phyloP scores from a whole-genome alignment of 2,329 filamentous ascomycete species.

The Alternaria consortialis region DNA sequence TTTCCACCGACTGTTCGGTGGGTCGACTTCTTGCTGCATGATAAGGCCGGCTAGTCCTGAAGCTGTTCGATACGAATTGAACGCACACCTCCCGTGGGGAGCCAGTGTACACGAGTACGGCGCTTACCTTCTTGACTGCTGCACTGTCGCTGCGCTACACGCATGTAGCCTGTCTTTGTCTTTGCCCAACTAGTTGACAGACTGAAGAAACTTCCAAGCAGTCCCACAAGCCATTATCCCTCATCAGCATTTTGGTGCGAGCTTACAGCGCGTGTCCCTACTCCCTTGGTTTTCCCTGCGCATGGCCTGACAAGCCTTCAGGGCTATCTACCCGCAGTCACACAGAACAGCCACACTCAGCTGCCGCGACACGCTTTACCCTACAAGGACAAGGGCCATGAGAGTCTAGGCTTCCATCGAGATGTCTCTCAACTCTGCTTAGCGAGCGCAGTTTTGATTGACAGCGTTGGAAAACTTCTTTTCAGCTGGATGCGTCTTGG shows the following conservation, averaged over 20 bases:
- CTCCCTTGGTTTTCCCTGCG: background rate
- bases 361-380: slow-evolving; percentile 10
- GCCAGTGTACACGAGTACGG: slow-evolving; percentile 3
- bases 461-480: slow-evolving; percentile 2
- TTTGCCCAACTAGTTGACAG: background rate
- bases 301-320: background rate
- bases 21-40: background rate
- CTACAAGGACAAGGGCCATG: slow-evolving; percentile 1
- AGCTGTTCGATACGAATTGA: background rate
- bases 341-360: slow-evolving; percentile 7
- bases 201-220: background rate
- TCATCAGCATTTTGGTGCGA: background rate
- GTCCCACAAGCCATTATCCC: background rate
- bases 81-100: background rate
- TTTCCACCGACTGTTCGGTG: background rate
- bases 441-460: background rate
- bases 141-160: background rate
- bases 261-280: background rate
- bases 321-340: slow-evolving; percentile 5
- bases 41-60: slow-evolving; percentile 5
- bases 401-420: slow-evolving; percentile 12
- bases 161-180: background rate
- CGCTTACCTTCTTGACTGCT: background rate
- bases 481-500: background rate
- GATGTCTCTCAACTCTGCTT: background rate